These are phyloP conservation scores for Cydonia oblonga DNA, from an alignment of 331 rosid genomes.

Conservation along the genomic window DNA sequence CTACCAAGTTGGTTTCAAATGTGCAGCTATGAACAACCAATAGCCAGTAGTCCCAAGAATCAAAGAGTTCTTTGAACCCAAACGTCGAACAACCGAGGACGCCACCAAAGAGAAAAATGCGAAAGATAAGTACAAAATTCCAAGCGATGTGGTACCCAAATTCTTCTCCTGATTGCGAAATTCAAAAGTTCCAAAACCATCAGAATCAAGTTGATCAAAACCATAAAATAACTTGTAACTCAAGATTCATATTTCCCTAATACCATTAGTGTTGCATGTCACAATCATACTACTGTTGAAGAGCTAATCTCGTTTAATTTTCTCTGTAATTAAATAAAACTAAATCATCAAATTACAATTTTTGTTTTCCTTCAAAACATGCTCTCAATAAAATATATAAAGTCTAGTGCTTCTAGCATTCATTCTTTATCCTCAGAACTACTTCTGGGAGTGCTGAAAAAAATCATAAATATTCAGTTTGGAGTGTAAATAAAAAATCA, in stretches of 20 bases:
- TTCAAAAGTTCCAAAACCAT: background rate
- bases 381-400: too few relatives aligned
- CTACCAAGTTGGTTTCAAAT: conserved; percentile 73
- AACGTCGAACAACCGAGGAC: conserved; percentile 57
- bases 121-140: conserved; percentile 61
- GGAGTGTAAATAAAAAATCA: too few relatives aligned
- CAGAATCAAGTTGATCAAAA: background rate
- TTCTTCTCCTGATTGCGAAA: conserved; percentile 51
- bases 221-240: background rate
- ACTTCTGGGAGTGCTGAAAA: background rate
- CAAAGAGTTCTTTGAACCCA: conserved; percentile 78
- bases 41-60: conserved; percentile 78
- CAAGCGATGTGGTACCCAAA: conserved; percentile 78
- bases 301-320: too few relatives aligned
- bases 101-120: conserved; percentile 72
- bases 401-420: background rate
- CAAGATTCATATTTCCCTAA: too few relatives aligned
- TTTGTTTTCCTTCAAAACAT: too few relatives aligned
- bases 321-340: too few relatives aligned
- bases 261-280: too few relatives aligned
- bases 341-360: too few relatives aligned
- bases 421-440: background rate
- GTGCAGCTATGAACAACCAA: conserved; percentile 76
- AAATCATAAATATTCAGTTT: too few relatives aligned
- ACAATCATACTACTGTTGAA: too few relatives aligned